Evolutionary conservation across 108 stramenopile species (phyloP).

Genomic region (Cyclotella sp.): DNA sequence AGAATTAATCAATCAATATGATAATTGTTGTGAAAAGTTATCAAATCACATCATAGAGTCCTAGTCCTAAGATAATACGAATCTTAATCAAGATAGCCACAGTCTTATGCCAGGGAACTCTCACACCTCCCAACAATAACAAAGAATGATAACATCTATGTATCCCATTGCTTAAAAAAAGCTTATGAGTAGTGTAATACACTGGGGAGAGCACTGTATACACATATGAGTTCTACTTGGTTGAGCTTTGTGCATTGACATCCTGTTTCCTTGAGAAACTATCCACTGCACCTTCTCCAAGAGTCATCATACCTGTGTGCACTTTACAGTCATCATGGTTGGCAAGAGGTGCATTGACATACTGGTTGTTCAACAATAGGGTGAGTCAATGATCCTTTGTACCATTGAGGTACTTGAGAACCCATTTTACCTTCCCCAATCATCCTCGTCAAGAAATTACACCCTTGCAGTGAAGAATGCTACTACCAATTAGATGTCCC

Average conservation of each 20-base stretch:
- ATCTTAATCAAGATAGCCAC: too few relatives aligned
- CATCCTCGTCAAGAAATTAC: not conserved
- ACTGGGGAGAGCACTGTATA: not conserved
- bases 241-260: not conserved
- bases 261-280: slow-evolving; percentile 6
- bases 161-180: too few relatives aligned
- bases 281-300: not conserved
- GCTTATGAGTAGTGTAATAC: too few relatives aligned
- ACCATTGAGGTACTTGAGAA: slow-evolving; percentile 5
- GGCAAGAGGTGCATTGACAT: too few relatives aligned
- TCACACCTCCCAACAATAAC: too few relatives aligned
- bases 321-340: too few relatives aligned
- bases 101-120: too few relatives aligned
- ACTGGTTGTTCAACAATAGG: not conserved
- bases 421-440: slow-evolving; percentile 13
- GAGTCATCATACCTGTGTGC: not conserved
- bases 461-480: slow-evolving; percentile 5
- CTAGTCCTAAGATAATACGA: too few relatives aligned
- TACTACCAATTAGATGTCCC: not conserved
- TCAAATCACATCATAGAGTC: too few relatives aligned
- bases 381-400: not conserved
- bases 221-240: not conserved
- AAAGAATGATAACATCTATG: too few relatives aligned
- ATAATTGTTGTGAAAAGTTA: too few relatives aligned
- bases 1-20: too few relatives aligned